Evolutionary conservation across 2,329 filamentous ascomycete species (phyloP).

Genomic region (Cryphonectria japonica): DNA sequence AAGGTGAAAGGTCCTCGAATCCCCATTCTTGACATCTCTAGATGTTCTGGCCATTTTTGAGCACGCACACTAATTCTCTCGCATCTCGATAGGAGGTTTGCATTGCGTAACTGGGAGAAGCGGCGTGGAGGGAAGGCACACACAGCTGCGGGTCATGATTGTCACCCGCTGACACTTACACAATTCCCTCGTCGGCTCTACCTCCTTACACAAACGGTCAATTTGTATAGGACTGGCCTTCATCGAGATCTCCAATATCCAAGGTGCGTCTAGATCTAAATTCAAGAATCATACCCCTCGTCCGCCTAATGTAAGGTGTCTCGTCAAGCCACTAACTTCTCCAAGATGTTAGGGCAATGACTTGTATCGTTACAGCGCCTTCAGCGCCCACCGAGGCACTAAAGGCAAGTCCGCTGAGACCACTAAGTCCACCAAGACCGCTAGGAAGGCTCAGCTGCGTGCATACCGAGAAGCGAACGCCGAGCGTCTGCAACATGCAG

Average conservation of each 20-base stretch:
- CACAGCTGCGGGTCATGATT: neutral
- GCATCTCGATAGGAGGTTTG: neutral
- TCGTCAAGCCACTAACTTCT: neutral
- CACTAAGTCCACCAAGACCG: neutral
- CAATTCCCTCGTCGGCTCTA: neutral
- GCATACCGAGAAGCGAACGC: neutral
- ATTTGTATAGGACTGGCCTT: neutral
- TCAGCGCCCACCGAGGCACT: neutral
- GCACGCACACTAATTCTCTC: neutral
- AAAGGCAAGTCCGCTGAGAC: neutral
- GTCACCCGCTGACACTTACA: constrained; percentile 5
- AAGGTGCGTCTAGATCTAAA: neutral
- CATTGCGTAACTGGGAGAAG: neutral
- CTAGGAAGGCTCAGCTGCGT: neutral
- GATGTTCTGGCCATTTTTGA: neutral
- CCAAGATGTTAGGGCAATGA: neutral
- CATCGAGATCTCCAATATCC: neutral
- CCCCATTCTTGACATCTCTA: neutral
- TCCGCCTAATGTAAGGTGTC: neutral
- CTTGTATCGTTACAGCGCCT: neutral
- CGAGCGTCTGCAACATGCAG: neutral
- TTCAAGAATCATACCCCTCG: neutral
- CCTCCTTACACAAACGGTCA: neutral
- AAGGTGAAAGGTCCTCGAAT: neutral
- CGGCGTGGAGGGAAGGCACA: neutral